A percentile compares a stretch with the other conserved stretches of the same genome.
Conservation (phyloP, 2,329 filamentous ascomycete species). For the Tolypocladium guangdongense region DNA sequence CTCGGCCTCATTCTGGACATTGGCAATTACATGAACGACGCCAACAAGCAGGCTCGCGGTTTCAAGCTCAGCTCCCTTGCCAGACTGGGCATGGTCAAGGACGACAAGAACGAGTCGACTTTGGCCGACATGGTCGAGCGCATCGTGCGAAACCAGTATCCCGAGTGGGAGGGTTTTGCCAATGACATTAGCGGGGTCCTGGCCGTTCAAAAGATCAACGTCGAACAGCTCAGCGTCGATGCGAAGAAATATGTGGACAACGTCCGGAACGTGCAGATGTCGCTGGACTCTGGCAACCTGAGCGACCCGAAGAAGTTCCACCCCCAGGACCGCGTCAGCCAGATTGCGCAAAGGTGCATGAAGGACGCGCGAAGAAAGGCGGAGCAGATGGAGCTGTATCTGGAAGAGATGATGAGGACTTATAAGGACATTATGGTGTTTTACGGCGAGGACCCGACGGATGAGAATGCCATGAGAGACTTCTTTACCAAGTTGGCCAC, state of each 20-base stretch:
- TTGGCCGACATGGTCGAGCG: slow-evolving; percentile 93
- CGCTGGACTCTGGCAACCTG: slow-evolving; percentile 84
- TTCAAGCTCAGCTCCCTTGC: slow-evolving; percentile 96
- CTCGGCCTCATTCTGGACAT: slow-evolving; percentile 93
- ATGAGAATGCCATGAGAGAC: slow-evolving; percentile 86
- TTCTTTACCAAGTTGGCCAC: slow-evolving; percentile 91
- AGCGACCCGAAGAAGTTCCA: slow-evolving; percentile 98
- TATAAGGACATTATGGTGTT: slow-evolving; percentile 95
- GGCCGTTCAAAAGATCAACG: slow-evolving; percentile 78
- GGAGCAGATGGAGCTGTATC: slow-evolving; percentile 86
- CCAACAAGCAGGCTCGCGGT: slow-evolving; percentile 93
- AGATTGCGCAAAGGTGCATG: slow-evolving; percentile 87
- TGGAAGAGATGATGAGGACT: slow-evolving; percentile 83
- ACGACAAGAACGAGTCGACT: slow-evolving; percentile 96
- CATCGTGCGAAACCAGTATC: slow-evolving; percentile 91
- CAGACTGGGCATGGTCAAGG: slow-evolving; percentile 93
- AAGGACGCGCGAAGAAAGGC: slow-evolving; percentile 94
- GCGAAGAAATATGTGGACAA: slow-evolving; percentile 90
- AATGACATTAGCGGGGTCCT: slow-evolving; percentile 77
- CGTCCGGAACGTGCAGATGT: slow-evolving; percentile 85
- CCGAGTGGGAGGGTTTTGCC: slow-evolving; percentile 84
- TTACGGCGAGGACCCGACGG: slow-evolving; percentile 85
- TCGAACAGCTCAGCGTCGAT: slow-evolving; percentile 80
- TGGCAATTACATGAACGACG: slow-evolving; percentile 99
- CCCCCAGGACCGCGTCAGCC: slow-evolving; percentile 86